phyloP scores from a whole-genome alignment of 768 basidiomycete species.

The Lyophyllum shimeji region DNA sequence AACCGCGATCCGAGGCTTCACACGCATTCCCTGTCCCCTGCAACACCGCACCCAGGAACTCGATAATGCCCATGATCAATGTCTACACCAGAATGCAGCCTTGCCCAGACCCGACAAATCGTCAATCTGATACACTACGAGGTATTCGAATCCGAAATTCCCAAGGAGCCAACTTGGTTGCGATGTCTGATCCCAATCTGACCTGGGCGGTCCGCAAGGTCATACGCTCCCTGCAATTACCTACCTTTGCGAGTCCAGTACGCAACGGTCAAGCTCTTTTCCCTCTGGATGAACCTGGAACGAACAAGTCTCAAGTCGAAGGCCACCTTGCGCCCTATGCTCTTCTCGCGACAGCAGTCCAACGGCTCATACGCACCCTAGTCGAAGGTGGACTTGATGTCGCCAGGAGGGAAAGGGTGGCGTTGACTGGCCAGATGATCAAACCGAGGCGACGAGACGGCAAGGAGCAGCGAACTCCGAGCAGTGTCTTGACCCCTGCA shows the following conservation, averaged over 20 bases:
- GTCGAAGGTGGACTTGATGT: conserved; percentile 36
- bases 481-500: conserved; percentile 37
- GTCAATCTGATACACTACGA: not conserved
- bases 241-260: conserved; percentile 17
- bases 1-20: not conserved
- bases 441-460: conserved; percentile 18
- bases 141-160: not conserved
- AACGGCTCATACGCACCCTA: conserved; percentile 34
- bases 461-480: conserved; percentile 13
- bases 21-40: conserved; percentile 1
- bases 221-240: conserved; percentile 25
- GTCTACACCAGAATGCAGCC: conserved; percentile 10
- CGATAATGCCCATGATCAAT: conserved; percentile 31
- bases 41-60: conserved; percentile 17
- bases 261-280: conserved; percentile 13
- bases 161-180: conserved; percentile 21
- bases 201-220: conserved; percentile 28
- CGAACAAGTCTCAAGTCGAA: conserved; percentile 27
- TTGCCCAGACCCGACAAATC: no score
- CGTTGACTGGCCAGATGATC: conserved; percentile 14
- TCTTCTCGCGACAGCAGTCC: conserved; percentile 33
- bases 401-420: conserved; percentile 31
- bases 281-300: conserved; percentile 30
- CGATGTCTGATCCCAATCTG: conserved; percentile 31
- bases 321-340: conserved; percentile 38